These are phyloP conservation scores for Rutstroemia sp. DNA, from an alignment of 2,329 filamentous ascomycete species.

Conservation along the genomic window DNA sequence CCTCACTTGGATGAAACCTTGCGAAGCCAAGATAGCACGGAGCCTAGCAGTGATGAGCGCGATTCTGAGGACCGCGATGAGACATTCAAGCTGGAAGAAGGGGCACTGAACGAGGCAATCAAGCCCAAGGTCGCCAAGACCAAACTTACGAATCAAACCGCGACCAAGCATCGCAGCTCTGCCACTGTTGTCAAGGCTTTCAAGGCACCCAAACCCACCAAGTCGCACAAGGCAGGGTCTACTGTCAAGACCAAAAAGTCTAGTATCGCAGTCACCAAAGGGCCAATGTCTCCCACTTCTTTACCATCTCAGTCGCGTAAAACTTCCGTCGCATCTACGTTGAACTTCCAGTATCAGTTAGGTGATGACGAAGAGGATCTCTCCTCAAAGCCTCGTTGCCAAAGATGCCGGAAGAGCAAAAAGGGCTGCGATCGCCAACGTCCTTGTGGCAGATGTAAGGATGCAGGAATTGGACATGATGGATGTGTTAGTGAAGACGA, in stretches of 20 bases:
- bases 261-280: slow-evolving; percentile 28
- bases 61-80: slow-evolving; percentile 41
- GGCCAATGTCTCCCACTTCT: slow-evolving; percentile 57
- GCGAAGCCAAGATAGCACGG: slow-evolving; percentile 49
- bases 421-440: slow-evolving; percentile 97
- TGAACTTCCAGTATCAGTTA: slow-evolving; percentile 55
- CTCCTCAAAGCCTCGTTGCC: slow-evolving; percentile 92
- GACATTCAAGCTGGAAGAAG: slow-evolving; percentile 28
- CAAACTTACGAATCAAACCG: slow-evolving; percentile 30
- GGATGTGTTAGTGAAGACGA: slow-evolving; percentile 97
- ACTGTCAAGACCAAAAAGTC: slow-evolving; percentile 44
- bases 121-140: slow-evolving; percentile 35
- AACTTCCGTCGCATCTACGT: slow-evolving; percentile 60
- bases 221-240: slow-evolving; percentile 31
- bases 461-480: slow-evolving; percentile 87
- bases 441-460: slow-evolving; percentile 89
- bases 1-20: slow-evolving; percentile 44
- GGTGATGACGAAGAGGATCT: slow-evolving; percentile 77
- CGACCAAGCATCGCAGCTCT: slow-evolving; percentile 34
- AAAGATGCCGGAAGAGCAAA: slow-evolving; percentile 98
- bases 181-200: slow-evolving; percentile 35
- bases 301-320: slow-evolving; percentile 67
- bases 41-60: slow-evolving; percentile 55
- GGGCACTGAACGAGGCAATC: slow-evolving; percentile 17
- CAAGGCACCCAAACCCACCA: slow-evolving; percentile 39